Evolutionary conservation across 2,329 filamentous ascomycete species (phyloP).

Genomic region (Tetracladium maxilliforme): DNA sequence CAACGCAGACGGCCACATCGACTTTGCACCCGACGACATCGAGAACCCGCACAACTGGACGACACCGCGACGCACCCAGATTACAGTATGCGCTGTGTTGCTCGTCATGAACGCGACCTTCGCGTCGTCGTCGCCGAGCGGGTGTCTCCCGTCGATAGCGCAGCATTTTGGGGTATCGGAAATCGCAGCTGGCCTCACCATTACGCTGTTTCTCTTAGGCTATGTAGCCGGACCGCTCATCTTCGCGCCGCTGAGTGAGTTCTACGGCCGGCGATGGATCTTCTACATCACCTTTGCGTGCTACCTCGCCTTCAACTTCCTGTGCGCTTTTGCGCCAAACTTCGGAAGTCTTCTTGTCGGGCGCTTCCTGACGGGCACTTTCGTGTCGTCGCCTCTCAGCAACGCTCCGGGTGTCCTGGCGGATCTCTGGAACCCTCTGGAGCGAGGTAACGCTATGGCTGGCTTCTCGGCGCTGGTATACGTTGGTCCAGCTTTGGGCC

Average conservation of each 20-base stretch:
- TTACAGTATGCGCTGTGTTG: constrained; percentile 25
- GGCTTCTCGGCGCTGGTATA: constrained; percentile 48
- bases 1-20: constrained; percentile 32
- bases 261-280: constrained; percentile 37
- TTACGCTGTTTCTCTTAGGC: constrained; percentile 37
- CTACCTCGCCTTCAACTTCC: constrained; percentile 34
- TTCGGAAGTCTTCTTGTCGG: constrained; percentile 36
- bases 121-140: constrained; percentile 27
- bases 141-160: constrained; percentile 21
- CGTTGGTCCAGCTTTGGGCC: constrained; percentile 43
- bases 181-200: constrained; percentile 30
- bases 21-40: constrained; percentile 33
- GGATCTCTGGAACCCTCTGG: constrained; percentile 34
- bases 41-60: constrained; percentile 35
- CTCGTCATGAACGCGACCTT: constrained; percentile 40
- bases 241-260: constrained; percentile 41
- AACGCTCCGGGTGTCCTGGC: constrained; percentile 35
- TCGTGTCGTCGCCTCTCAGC: constrained; percentile 33
- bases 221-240: constrained; percentile 43
- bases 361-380: constrained; percentile 38
- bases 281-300: constrained; percentile 31
- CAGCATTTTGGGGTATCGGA: constrained; percentile 28
- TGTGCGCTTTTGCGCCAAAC: constrained; percentile 38
- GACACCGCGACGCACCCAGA: constrained; percentile 18
- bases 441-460: constrained; percentile 37